Conservation (phyloP, 169 alveolate species). For the Cryptosporidium felis region DNA sequence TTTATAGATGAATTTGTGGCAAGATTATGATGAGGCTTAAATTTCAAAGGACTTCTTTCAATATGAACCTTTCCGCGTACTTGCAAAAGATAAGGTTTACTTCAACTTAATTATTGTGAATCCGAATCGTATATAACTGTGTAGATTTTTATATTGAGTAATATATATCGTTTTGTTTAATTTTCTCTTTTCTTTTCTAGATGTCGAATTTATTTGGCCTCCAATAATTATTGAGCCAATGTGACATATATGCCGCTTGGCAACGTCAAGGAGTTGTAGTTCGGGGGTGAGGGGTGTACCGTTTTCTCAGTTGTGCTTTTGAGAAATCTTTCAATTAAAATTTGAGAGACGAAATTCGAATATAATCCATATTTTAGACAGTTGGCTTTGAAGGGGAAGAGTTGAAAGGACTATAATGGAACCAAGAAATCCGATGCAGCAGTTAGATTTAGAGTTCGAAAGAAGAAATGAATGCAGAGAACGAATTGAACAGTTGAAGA, state of each 20-base stretch:
- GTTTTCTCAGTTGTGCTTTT: no score
- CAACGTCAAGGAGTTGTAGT: slow-evolving; percentile 20
- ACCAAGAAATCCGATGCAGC: slow-evolving; percentile 41
- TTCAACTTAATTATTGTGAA: not conserved
- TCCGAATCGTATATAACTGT: not conserved
- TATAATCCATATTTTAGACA: no score
- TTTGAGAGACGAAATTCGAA: no score
- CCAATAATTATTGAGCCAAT: no score
- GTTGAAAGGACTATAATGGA: no score
- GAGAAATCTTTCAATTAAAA: no score
- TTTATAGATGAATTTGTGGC: not conserved
- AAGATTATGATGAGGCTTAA: not conserved
- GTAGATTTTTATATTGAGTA: not conserved
- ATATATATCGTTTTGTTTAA: not conserved
- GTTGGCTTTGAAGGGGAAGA: no score
- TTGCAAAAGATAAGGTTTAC: not conserved
- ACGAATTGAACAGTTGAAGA: slow-evolving; percentile 17
- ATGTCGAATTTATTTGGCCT: not conserved
- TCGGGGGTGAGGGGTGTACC: slow-evolving; percentile 56
- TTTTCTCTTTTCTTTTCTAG: not conserved
- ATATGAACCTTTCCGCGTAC: not conserved
- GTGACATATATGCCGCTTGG: slow-evolving; percentile 10
- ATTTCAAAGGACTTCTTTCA: not conserved
- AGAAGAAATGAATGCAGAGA: not conserved
- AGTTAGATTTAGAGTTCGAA: slow-evolving; percentile 20